A percentile compares a stretch with the other conserved stretches of the same genome.
Conservation (phyloP, 1,284 basidiomycete species). For the Hemileia vastatrix region DNA sequence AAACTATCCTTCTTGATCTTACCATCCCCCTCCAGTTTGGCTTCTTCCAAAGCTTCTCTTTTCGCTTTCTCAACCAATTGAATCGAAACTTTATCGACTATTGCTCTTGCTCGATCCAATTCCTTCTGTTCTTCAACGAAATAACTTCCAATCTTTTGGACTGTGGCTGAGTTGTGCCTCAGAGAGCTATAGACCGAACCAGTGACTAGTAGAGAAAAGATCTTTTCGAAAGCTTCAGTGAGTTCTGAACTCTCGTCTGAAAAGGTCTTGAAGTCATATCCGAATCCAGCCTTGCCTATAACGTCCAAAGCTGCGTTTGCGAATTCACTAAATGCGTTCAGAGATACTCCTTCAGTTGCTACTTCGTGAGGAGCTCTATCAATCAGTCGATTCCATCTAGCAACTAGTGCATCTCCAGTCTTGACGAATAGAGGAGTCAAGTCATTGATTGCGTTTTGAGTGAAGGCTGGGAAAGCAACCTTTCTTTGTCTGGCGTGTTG, state of each 20-base stretch:
- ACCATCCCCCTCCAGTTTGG: background rate
- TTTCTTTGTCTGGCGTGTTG: conserved; percentile 25
- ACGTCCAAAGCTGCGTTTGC: background rate
- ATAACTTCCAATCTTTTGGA: background rate
- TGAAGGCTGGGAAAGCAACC: conserved; percentile 33
- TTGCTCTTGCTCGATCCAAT: background rate
- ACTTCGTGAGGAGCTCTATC: background rate
- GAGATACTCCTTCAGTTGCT: background rate
- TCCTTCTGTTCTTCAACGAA: background rate
- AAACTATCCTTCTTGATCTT: background rate
- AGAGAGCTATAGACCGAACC: background rate
- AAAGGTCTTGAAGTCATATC: background rate
- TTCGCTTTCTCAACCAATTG: background rate
- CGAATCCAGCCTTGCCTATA: background rate
- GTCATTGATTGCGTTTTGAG: conserved; percentile 29
- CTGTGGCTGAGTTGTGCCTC: background rate
- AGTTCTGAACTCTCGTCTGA: background rate
- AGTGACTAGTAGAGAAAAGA: background rate
- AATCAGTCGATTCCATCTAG: background rate
- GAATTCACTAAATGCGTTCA: background rate
- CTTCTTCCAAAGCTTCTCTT: background rate
- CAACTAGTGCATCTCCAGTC: conserved; percentile 23
- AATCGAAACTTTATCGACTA: background rate
- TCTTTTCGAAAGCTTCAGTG: background rate
- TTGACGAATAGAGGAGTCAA: conserved; percentile 28